Evolutionary conservation across 805 yeast species (phyloP), one percentile per base, ranked within the genome.

Genomic region (Candida tammaniensis): DNA sequence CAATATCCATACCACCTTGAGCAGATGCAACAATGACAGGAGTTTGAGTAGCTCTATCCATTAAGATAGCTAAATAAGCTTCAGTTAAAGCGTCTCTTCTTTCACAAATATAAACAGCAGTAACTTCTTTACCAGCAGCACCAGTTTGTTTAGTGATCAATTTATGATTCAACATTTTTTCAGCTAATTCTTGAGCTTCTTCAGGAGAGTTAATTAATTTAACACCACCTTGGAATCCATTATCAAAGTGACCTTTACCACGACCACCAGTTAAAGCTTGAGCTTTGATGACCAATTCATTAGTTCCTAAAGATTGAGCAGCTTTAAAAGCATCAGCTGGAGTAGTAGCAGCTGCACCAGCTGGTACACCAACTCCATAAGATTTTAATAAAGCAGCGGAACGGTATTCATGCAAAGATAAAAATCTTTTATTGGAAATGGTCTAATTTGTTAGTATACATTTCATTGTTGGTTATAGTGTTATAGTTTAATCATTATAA

Each of bases 1-100:
- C 99, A 57, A 93, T 93, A 71, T 93, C 96, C 95, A 93, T 89
- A 74, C 99, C 99, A 72, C 99, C 99, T 71, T 93, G 93, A 45
- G 94, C 73, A 21, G 97, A 88, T 32, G 96, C 96, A 46, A 93
- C 96, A 57, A 93, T 85, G 69, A 93, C 74, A 41, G 98, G 96
- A 49, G 77, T 72, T 68, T 89, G 95, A 48, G 82, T 76, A 50
- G 80, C 76, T 72, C 99, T 87, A 75, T 93, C 98, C 84, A 89
- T 78, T 51, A 93, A 75, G 50, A 93, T 87, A 44, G 97, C 95
- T 49, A 93, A 68, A 70, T 93, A 93, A 39, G 97, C 95, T 73
- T 93, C 99, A 51, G 94, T 88, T 54, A 81, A 74, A 40, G 93
- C 95, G 57, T 85, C 84, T 61, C 88, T 89, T 65, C 96, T 84